Conservation (phyloP, 306 rosid species). For the Malus asiatica region DNA sequence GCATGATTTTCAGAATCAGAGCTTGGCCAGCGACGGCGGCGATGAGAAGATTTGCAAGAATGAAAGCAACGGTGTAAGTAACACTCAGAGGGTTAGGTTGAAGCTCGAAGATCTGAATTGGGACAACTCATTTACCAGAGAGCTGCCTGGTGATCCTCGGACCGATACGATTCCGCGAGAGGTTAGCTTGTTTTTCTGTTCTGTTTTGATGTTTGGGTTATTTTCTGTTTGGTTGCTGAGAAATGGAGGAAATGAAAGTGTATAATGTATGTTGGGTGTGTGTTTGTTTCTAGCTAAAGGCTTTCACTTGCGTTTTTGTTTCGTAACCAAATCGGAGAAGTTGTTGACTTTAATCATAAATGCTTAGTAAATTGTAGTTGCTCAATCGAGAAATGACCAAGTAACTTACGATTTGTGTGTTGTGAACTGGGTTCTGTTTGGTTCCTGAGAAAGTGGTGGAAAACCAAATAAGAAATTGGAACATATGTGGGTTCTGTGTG, state of each 20-base stretch:
- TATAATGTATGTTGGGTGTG: background rate
- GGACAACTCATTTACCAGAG: conserved; percentile 75
- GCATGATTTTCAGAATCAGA: conserved; percentile 51
- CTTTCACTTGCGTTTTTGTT: background rate
- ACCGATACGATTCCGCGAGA: conserved; percentile 67
- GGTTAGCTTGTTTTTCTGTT: conserved; percentile 27
- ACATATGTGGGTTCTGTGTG: background rate
- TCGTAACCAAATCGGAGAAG: background rate
- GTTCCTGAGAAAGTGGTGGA: background rate
- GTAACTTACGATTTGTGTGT: background rate
- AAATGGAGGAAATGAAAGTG: background rate
- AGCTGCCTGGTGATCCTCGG: conserved; percentile 71
- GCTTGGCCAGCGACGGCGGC: conserved; percentile 17
- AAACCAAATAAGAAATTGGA: background rate
- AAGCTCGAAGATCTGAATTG: conserved; percentile 81
- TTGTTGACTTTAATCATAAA: background rate
- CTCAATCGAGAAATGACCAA: background rate
- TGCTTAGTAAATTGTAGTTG: background rate
- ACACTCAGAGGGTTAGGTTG: background rate
- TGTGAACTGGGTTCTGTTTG: conserved; percentile 5
- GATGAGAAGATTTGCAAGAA: background rate
- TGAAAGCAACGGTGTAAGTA: background rate
- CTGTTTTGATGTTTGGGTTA: background rate
- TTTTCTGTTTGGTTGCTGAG: conserved; percentile 9
- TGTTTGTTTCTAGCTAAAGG: background rate